Conservation (phyloP, 192 early-diverging fungal genomes). For the Mortierella alpina region DNA sequence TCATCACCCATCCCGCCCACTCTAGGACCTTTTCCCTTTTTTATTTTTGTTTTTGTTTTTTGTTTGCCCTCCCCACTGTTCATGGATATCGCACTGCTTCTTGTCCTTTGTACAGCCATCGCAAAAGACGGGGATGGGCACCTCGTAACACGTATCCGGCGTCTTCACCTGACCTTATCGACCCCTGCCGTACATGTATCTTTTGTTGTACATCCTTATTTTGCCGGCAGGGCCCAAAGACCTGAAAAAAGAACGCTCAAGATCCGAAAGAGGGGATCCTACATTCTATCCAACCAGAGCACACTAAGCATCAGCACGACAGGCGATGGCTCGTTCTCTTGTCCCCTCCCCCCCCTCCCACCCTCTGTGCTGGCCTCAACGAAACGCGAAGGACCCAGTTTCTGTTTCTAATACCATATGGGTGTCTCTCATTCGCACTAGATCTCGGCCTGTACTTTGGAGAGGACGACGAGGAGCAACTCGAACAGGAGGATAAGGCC, state of each 20-base stretch:
- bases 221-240: too few species aligned
- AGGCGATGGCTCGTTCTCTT: too few species aligned
- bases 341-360: neutral
- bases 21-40: neutral
- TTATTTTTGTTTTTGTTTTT: neutral
- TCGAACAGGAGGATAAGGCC: constrained; percentile 48
- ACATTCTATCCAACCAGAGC: too few species aligned
- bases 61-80: neutral
- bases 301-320: neutral
- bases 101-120: neutral
- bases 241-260: too few species aligned
- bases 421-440: constrained; percentile 2
- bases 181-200: neutral
- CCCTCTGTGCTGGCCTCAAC: neutral
- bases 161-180: too few species aligned
- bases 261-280: too few species aligned
- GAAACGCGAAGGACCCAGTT: neutral
- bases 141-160: neutral
- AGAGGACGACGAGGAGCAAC: constrained; percentile 51
- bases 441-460: constrained; percentile 54
- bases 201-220: too few species aligned
- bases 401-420: neutral
- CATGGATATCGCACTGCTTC: too few species aligned
- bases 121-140: too few species aligned
- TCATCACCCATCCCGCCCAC: too few species aligned